A percentile compares a stretch with the other conserved stretches of the same genome.
Evolutionary conservation across 2,329 filamentous ascomycete genomes (phyloP).

Genomic region (Myriosclerotinia scirpicola): DNA sequence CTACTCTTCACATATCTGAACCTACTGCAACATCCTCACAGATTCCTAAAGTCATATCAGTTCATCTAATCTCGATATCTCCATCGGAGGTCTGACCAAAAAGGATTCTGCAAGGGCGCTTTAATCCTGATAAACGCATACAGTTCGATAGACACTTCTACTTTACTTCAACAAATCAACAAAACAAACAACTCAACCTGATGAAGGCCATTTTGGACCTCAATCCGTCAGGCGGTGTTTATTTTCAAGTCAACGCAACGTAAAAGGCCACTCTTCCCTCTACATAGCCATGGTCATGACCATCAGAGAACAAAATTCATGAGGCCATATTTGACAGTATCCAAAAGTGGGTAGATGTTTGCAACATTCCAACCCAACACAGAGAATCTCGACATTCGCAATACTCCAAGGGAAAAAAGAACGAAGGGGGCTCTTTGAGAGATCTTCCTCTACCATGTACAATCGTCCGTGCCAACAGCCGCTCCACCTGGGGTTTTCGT

Average conservation of each 20-base stretch:
- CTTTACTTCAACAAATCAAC: slow-evolving; percentile 2
- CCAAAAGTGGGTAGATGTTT: slow-evolving; percentile 1
- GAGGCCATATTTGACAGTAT: not conserved
- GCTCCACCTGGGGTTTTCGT: slow-evolving; percentile 2
- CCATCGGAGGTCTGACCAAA: not conserved
- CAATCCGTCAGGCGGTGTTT: slow-evolving; percentile 6
- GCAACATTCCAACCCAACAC: not conserved
- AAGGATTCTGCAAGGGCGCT: not conserved
- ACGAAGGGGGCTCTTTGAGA: not conserved
- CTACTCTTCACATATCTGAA: not conserved
- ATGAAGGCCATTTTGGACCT: not conserved
- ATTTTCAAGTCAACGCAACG: not conserved
- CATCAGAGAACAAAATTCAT: not conserved
- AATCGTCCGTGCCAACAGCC: slow-evolving; percentile 4
- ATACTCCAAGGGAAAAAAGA: not conserved
- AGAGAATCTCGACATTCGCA: not conserved
- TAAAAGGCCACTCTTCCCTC: slow-evolving; percentile 9
- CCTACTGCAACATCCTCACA: slow-evolving; percentile 2
- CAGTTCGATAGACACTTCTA: not conserved
- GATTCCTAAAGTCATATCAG: not conserved
- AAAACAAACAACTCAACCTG: slow-evolving; percentile 9
- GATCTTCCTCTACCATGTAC: not conserved
- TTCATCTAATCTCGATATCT: slow-evolving; percentile 11
- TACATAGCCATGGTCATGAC: slow-evolving; percentile 12
- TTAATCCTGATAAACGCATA: slow-evolving; percentile 6